Evolutionary conservation across 306 rosid species (phyloP), one percentile per base, ranked within the genome.

Genomic region (Betula pendula): DNA sequence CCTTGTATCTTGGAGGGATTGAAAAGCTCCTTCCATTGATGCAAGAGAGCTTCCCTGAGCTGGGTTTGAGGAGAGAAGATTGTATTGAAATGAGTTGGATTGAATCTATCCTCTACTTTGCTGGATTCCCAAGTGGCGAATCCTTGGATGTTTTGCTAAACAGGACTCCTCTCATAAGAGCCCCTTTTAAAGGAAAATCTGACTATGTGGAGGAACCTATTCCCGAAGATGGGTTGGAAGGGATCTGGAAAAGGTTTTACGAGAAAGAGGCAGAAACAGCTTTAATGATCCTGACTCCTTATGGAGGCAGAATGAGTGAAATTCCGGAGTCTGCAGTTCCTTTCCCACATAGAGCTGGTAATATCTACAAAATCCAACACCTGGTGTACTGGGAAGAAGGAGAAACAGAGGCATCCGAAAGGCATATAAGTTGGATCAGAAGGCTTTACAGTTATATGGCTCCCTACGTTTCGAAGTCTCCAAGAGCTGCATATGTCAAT

Each of bases 21-120:
- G 60, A 81, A 1, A 40, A 58, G 8, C 81, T 81, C 22, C 27
- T 81, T 20, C 47, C 77, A 8, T 8, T 75, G 53, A 70, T 81
- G 71, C 73, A 75, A 31, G 19, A 56, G 7, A 68, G 40, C 24
- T 75, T 80, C 48, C 70, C 80, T 0, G 84, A 75, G 44, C 16
- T 80, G 20, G 80, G 79, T 3, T 17, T 74, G 35, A 16, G 12
- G 27, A 19, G 42, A 2, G 59, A 68, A n/a, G 60, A 74, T 8
- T 75, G 84, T 63, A 52, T 14, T 0, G 76, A 80, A 59, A 75
- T 47, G 80, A 80, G 84, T 4, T 80, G 84, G 84, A 80, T 80
- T 38, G 71, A 80, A 56, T 80, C 79, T 0, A 27, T 44, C 8
- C 79, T 80, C 16, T 44, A 52, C 42, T 74, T 73, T 0, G 75